Percentiles rank a stretch among this genome's conserved stretches.
These are phyloP conservation scores for Cryptococcus sp. DNA, from an alignment of 1,284 basidiomycete genomes.

Conservation along the genomic window DNA sequence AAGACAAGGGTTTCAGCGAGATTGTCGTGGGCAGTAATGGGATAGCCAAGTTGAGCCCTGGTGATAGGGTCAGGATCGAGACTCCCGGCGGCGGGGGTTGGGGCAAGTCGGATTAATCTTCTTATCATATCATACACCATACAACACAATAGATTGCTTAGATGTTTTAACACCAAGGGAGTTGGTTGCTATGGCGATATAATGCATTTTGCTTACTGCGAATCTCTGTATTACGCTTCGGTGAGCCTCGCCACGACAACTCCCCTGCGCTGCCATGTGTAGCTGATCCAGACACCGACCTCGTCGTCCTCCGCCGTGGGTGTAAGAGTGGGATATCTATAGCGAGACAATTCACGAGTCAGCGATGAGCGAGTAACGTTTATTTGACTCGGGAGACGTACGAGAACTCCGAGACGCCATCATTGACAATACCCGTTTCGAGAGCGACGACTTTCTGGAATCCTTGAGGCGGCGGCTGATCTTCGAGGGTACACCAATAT, in stretches of 20 bases:
- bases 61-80: constrained; percentile 76
- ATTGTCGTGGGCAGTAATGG: constrained; percentile 92
- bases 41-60: constrained; percentile 80
- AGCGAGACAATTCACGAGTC: not conserved
- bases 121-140: too few relatives aligned
- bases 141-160: too few relatives aligned
- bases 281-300: constrained; percentile 21
- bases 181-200: too few relatives aligned
- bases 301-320: constrained; percentile 15
- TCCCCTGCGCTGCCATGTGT: constrained; percentile 24
- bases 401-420: constrained; percentile 26
- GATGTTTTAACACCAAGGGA: too few relatives aligned
- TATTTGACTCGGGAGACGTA: constrained; percentile 3
- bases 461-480: constrained; percentile 14
- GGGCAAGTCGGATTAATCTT: constrained; percentile 56
- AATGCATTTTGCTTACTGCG: too few relatives aligned
- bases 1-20: constrained; percentile 53
- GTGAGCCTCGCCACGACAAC: not conserved
- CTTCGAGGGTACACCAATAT: constrained; percentile 20
- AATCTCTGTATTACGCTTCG: not conserved
- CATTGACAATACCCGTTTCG: constrained; percentile 27
- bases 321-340: constrained; percentile 15
- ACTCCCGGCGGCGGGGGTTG: constrained; percentile 93
- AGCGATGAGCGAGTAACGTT: not conserved
- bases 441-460: constrained; percentile 17